phyloP scores from a whole-genome alignment of 2,329 filamentous ascomycete species.

The Botryotinia calthae region DNA sequence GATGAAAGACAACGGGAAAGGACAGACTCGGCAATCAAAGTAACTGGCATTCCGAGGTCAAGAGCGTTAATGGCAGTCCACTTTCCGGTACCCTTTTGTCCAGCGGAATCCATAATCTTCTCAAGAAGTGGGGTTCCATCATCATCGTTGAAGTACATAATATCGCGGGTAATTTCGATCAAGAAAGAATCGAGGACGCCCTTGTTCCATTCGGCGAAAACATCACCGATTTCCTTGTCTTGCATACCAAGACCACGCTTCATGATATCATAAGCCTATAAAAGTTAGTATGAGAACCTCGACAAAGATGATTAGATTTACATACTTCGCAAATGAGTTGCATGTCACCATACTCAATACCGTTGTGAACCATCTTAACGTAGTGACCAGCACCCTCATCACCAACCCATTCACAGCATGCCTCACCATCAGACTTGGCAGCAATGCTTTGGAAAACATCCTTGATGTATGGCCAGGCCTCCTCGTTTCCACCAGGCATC shows the following conservation, averaged over 20 bases:
- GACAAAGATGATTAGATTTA: background rate
- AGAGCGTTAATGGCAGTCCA: constrained; percentile 99
- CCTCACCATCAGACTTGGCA: constrained; percentile 94
- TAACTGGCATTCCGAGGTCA: constrained; percentile 97
- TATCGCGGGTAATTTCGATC: constrained; percentile 97
- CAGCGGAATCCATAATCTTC: constrained; percentile 98
- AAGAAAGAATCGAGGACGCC: constrained; percentile 98
- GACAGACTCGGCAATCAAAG: constrained; percentile 94
- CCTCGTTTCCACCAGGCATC: constrained; percentile 99
- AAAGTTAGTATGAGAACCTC: constrained; percentile 23
- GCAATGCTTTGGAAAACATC: constrained; percentile 97
- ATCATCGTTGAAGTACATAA: constrained; percentile 97
- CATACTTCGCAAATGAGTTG: constrained; percentile 97
- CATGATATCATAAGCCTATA: constrained; percentile 97
- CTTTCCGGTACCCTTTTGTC: constrained; percentile 99
- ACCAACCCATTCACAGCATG: constrained; percentile 99
- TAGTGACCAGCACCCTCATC: constrained; percentile 99
- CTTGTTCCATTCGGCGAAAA: constrained; percentile 96
- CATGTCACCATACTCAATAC: constrained; percentile 99
- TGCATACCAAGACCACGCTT: constrained; percentile 91
- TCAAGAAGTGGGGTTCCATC: constrained; percentile 88
- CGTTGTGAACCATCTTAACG: constrained; percentile 99
- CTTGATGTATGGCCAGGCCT: constrained; percentile 97
- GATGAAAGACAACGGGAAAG: constrained; percentile 91
- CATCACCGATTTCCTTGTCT: constrained; percentile 93